These are phyloP conservation scores for Protea cynaroides DNA, from an alignment of 164 flowering plant genomes.

Conservation along the genomic window DNA sequence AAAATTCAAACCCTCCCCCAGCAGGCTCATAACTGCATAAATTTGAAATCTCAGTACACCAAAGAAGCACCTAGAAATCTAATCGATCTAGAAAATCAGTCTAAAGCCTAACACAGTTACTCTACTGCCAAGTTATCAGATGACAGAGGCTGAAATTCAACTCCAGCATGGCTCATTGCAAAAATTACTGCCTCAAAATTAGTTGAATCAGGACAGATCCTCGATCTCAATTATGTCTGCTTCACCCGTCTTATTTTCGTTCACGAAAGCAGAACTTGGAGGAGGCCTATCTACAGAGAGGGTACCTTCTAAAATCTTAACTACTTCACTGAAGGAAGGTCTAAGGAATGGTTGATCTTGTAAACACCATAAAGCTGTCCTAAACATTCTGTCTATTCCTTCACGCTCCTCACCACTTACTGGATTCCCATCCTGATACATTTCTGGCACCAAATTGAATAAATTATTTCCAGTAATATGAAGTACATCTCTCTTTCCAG, in stretches of 20 bases:
- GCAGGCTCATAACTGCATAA: too few species aligned
- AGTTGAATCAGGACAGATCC: background rate
- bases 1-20: too few species aligned
- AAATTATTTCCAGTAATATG: constrained; percentile 11
- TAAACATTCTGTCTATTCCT: constrained; percentile 31
- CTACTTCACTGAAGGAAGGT: constrained; percentile 50
- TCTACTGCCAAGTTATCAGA: background rate
- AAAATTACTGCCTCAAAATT: background rate
- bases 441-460: constrained; percentile 14
- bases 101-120: background rate
- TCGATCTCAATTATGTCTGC: constrained; percentile 1
- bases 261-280: constrained; percentile 15
- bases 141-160: background rate
- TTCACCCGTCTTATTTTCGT: constrained; percentile 7
- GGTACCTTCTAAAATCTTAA: constrained; percentile 50
- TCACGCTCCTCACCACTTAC: constrained; percentile 17
- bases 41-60: too few species aligned
- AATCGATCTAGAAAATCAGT: background rate
- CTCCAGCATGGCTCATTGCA: background rate
- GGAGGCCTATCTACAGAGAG: constrained; percentile 56
- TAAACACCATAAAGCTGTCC: constrained; percentile 55
- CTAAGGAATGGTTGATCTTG: constrained; percentile 41
- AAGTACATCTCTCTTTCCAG: constrained; percentile 20
- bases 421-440: constrained; percentile 13
- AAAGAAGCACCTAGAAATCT: too few species aligned